Conservation (phyloP, 306 rosid species). For the Ammopiptanthus mongolicus region DNA sequence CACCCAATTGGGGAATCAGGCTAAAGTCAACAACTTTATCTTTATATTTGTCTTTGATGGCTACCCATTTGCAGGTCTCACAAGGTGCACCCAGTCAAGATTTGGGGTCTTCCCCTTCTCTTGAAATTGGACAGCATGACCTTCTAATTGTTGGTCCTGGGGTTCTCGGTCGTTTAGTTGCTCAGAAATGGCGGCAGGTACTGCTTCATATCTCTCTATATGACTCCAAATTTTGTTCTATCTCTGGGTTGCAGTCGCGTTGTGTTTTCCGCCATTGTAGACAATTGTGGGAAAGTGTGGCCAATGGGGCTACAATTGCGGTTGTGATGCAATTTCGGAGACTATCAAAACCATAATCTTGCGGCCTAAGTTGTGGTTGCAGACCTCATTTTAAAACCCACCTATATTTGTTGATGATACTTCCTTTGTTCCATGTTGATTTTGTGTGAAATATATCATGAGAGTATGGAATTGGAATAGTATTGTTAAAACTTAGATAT, state of each 20-base stretch:
- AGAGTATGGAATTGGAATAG: constrained; percentile 13
- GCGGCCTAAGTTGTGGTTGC: too few relatives aligned
- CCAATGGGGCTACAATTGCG: too few relatives aligned
- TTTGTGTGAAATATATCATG: not conserved
- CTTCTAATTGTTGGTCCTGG: constrained; percentile 92
- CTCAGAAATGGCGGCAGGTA: constrained; percentile 84
- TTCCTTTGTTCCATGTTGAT: not conserved
- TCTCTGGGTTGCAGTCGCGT: too few relatives aligned
- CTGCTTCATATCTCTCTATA: not conserved
- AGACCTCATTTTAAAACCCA: too few relatives aligned
- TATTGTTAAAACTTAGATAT: not conserved
- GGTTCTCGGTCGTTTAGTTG: constrained; percentile 87
- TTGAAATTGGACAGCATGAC: constrained; percentile 44
- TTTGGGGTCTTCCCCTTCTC: constrained; percentile 36
- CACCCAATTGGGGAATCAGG: not conserved
- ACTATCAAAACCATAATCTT: too few relatives aligned
- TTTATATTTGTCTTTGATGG: constrained; percentile 37
- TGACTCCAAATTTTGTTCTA: not conserved
- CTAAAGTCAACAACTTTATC: constrained; percentile 9
- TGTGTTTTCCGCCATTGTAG: too few relatives aligned
- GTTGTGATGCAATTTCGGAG: too few relatives aligned
- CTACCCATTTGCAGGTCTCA: constrained; percentile 42
- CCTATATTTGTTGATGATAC: not conserved
- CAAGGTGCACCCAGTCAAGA: constrained; percentile 33
- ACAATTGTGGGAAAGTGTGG: too few relatives aligned